Conservation (phyloP, 129 eudicot species). For the Pulicaria dysenterica region DNA sequence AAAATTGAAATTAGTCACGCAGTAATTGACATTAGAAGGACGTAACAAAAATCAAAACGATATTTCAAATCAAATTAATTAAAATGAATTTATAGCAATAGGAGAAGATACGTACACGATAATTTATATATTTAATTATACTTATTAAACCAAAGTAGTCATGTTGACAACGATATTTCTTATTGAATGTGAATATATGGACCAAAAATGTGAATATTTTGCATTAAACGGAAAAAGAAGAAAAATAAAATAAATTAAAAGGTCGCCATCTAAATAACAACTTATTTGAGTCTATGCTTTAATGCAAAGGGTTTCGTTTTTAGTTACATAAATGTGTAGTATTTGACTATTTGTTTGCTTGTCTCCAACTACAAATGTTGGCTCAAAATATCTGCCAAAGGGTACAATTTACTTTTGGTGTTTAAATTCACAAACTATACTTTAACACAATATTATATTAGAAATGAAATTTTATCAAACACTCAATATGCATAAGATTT, state of each 20-base stretch:
- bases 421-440: no score
- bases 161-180: conserved; percentile 22
- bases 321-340: conserved; percentile 16
- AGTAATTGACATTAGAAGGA: conserved; percentile 18
- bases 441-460: neutral
- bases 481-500: no score
- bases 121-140: conserved; percentile 12
- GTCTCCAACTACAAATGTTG: conserved; percentile 10
- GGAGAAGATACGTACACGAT: conserved; percentile 35
- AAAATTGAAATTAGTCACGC: neutral
- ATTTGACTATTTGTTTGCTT: conserved; percentile 20
- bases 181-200: conserved; percentile 13
- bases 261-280: conserved; percentile 13
- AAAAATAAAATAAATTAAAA: neutral
- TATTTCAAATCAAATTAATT: neutral
- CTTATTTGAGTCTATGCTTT: conserved; percentile 16
- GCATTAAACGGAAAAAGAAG: neutral
- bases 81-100: neutral
- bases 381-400: conserved; percentile 32
- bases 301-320: conserved; percentile 8
- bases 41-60: conserved; percentile 1
- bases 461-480: no score
- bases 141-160: conserved; percentile 31
- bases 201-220: conserved; percentile 23
- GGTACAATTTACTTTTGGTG: neutral